Evolutionary conservation across 2,329 filamentous ascomycete species (phyloP), one percentile per base, ranked within the genome.

Genomic region (Fusarium sp.): DNA sequence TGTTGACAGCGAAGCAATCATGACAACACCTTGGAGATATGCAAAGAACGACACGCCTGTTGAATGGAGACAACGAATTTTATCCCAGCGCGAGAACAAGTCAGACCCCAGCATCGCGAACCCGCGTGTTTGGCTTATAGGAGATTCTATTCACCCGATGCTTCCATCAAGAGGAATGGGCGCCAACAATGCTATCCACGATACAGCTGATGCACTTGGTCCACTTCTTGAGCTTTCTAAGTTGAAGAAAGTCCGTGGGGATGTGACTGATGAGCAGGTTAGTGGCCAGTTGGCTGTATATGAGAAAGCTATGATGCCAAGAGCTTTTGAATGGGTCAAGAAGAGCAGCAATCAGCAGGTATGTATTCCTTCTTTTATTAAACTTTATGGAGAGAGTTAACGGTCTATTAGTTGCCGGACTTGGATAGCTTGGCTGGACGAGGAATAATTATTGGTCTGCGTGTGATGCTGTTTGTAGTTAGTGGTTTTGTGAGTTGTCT

Each of bases 241-340:
- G 7, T 0, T 54, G 10, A 60, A 60, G 6, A 15, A 1, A 2
- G 7, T 4, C 0, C 0, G 29, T 1, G 59, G 22, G 0, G 1
- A 2, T 7, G 18, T 62, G 4, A 41, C n/a, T 4, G 41, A 62
- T 12, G 18, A 20, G 4, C 4, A 46, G 1, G 15, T 36, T 0
- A 1, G 25, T 4, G 3, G 0, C 0, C 14, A 59, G 4, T 10
- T 62, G 5, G 15, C 4, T 8, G 15, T 47, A 0, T 60, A 47
- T 7, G 54, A 62, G 7, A 47, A 62, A 1, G 7, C 29, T 4
- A 60, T 62, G 54, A 59, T 62, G n/a, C 54, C 35, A 11, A 29
- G 59, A 15, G 53, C 59, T 0, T 62, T 60, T 5, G 18, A 11
- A 5, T 62, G 42, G 53, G 53, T 60, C 0, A 60, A 41, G 8